Percentiles rank a stretch among this genome's conserved stretches.
These are phyloP conservation scores for Botryotinia globosa DNA, from an alignment of 2,329 filamentous ascomycete species.

Conservation along the genomic window DNA sequence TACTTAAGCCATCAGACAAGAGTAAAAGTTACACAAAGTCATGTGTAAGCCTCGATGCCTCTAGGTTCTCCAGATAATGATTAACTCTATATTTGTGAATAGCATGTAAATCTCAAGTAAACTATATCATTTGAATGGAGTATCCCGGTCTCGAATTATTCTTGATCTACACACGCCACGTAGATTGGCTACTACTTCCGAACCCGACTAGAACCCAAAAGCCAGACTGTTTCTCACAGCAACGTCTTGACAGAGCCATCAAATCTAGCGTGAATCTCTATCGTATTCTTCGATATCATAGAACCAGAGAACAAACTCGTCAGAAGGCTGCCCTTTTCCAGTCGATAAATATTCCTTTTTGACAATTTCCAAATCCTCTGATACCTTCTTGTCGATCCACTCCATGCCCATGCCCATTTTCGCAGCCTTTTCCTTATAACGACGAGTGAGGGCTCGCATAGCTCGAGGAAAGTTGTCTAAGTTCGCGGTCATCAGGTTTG, in stretches of 20 bases:
- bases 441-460: neutral
- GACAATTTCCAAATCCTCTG: neutral
- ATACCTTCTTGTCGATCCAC: neutral
- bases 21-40: neutral
- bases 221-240: neutral
- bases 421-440: neutral
- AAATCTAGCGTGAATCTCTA: neutral
- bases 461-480: neutral
- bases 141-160: neutral
- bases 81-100: neutral
- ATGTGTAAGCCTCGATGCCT: neutral
- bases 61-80: neutral
- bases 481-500: neutral
- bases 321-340: neutral
- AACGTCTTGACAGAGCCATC: neutral
- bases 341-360: neutral
- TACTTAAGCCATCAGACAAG: neutral
- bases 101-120: neutral
- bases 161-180: neutral
- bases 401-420: neutral
- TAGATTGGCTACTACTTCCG: neutral
- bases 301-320: constrained; percentile 3
- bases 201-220: neutral
- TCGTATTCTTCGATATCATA: neutral
- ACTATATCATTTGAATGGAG: neutral